Evolutionary conservation across 1,139 yeast species (phyloP).

Genomic region (Pneumocystis carinii): DNA sequence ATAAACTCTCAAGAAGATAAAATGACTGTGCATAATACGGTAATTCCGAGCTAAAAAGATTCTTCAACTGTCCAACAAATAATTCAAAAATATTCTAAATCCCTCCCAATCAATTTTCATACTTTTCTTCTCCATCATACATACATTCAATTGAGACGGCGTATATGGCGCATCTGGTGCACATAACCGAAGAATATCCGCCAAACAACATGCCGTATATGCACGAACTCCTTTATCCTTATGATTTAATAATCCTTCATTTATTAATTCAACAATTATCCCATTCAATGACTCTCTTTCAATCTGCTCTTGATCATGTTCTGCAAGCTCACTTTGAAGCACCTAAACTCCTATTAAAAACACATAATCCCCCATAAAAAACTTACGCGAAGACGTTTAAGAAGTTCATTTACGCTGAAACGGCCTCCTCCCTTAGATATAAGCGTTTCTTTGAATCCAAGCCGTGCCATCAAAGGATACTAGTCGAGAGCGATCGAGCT

Average conservation of each 20-base stretch:
- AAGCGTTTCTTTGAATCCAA: background rate
- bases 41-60: constrained; percentile 42
- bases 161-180: constrained; percentile 92
- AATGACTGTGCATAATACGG: constrained; percentile 54
- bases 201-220: constrained; percentile 54
- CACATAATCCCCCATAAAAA: background rate
- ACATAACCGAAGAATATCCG: constrained; percentile 59
- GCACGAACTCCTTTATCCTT: constrained; percentile 60
- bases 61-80: constrained; percentile 48
- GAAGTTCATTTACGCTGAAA: background rate
- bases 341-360: constrained; percentile 17
- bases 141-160: constrained; percentile 36
- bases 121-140: constrained; percentile 20
- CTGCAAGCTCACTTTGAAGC: constrained; percentile 47
- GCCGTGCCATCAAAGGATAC: background rate
- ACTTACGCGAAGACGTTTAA: background rate
- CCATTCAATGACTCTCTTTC: constrained; percentile 32
- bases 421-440: background rate
- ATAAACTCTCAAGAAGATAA: constrained; percentile 50
- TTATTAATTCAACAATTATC: constrained; percentile 40
- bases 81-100: constrained; percentile 19
- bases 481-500: background rate
- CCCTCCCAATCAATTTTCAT: background rate
- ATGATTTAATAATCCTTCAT: constrained; percentile 44
- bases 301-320: constrained; percentile 45